A percentile compares a stretch with the other conserved stretches of the same genome.
These are phyloP conservation scores for Bruguiera gymnorhiza DNA, from an alignment of 345 rosid species.

Conservation along the genomic window DNA sequence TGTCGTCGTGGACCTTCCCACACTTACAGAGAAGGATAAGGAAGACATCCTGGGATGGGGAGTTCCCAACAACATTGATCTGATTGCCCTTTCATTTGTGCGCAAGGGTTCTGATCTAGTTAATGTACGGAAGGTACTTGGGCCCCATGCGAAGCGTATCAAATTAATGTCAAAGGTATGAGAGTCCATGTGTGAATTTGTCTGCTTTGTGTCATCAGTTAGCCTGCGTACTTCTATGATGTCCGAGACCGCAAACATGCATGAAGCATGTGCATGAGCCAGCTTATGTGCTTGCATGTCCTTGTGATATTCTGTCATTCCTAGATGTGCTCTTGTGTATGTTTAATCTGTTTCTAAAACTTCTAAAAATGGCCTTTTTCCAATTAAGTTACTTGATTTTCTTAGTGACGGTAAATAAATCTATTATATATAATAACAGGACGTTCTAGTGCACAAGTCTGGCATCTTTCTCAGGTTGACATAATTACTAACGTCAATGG, in stretches of 20 bases:
- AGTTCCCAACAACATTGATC: conserved; percentile 76
- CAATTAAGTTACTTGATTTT: too few species aligned
- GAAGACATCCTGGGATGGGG: conserved; percentile 87
- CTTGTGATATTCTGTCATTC: neutral
- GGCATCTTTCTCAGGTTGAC: too few species aligned
- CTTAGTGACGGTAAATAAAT: too few species aligned
- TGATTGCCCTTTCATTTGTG: conserved; percentile 89
- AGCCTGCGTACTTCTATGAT: neutral
- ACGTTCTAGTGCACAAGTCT: too few species aligned
- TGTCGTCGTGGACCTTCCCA: conserved; percentile 88
- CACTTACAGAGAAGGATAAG: conserved; percentile 79
- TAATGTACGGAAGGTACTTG: conserved; percentile 78
- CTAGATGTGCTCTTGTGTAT: neutral
- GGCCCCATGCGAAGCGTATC: conserved; percentile 65
- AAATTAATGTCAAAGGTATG: conserved; percentile 86
- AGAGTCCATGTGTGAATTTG: conserved; percentile 1
- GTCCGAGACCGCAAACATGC: neutral
- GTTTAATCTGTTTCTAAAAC: neutral
- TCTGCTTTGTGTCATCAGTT: neutral
- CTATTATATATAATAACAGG: too few species aligned
- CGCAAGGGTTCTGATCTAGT: conserved; percentile 95
- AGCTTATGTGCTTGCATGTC: neutral
- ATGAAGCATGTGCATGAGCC: neutral
- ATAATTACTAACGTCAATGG: too few species aligned
- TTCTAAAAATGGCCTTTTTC: too few species aligned